Base-by-base conservation (phyloP, 345 rosid species). In the Hirschfeldia incana region DNA sequence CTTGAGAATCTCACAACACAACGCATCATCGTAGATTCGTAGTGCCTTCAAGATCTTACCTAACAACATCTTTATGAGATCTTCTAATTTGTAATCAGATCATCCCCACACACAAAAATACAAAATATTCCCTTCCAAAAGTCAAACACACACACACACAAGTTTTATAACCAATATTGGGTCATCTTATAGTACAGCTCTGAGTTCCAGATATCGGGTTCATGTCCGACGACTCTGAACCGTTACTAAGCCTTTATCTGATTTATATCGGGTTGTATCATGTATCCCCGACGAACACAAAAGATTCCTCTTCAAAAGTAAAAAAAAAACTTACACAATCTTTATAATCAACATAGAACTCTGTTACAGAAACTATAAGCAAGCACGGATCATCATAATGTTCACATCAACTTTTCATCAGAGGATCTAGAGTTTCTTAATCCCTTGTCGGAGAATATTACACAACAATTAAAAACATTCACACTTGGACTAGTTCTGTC, bases 401-500 rank as follows among this genome's bases (percentile, higher is more conserved):
- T 32, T 58, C 30, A 55, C 49, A 70, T 70, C 64, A 29, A 69
- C 46, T 9, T 69, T 69, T 46, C 17, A 21, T 69, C 6, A 32
- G 5, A 44, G 34, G 30, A 67, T 67, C 36, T 44, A 27, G 10
- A 30, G 66, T 27, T 75, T 26, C 30, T 66, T 66, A 55, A 55
- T 36, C 58, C 17, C 4, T 75, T 75, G 78, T 75, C 67, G 66
- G 73, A 66, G 44, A 75, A 67, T 64, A 33, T 64, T 7, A 64
- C 5, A 34, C 13, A 33, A 21, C 2, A 53, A 21, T 36, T 2
- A 59, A 59, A 37, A 60, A 44, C 51, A 8, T 44, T 66, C 13
- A 33, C 32, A 10, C 8, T 0, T 1, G 58, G 70, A 70, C 66
- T 71, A 94, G 21, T 89, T 92, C 73, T 92, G 91, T 89, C 97